These are phyloP conservation scores for Malassezia globosa DNA, from an alignment of 1,284 basidiomycete genomes.

Conservation along the genomic window DNA sequence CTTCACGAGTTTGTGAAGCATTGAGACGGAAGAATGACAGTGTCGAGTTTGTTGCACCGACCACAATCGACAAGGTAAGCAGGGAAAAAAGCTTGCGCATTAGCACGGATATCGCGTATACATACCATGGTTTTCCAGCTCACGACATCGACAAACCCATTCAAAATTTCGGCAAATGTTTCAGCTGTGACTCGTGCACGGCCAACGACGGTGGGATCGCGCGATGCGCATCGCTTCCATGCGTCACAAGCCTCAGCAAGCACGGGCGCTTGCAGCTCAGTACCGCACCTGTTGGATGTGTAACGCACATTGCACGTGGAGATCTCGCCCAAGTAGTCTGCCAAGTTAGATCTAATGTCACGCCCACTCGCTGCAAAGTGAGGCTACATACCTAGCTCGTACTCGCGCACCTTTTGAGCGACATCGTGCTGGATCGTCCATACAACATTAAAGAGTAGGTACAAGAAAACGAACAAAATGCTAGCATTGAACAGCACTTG, in stretches of 20 bases:
- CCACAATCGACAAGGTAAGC: conserved; percentile 33
- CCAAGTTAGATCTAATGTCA: neutral
- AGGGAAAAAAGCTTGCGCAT: conserved; percentile 28
- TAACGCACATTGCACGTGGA: conserved; percentile 28
- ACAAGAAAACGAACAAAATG: conserved; percentile 70
- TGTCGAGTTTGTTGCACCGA: conserved; percentile 41
- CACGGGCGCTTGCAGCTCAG: conserved; percentile 34
- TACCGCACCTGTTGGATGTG: conserved; percentile 34
- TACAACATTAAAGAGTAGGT: conserved; percentile 71
- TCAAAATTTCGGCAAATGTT: conserved; percentile 87
- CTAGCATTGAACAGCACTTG: conserved; percentile 91
- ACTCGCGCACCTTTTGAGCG: conserved; percentile 71
- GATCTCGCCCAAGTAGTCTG: conserved; percentile 37
- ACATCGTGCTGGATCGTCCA: conserved; percentile 82
- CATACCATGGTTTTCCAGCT: conserved; percentile 88
- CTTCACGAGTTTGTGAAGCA: too few relatives aligned
- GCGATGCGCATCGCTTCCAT: conserved; percentile 94
- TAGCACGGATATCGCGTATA: neutral
- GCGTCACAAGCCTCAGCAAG: conserved; percentile 31
- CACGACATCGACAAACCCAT: conserved; percentile 90
- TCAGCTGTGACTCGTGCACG: conserved; percentile 82
- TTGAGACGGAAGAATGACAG: conserved; percentile 37
- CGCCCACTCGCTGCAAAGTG: too few relatives aligned
- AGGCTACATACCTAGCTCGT: conserved; percentile 70
- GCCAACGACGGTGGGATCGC: conserved; percentile 77